These are phyloP conservation scores for Bocquillonia castaneifolia DNA, from an alignment of 441 rosid genomes.

Conservation along the genomic window DNA sequence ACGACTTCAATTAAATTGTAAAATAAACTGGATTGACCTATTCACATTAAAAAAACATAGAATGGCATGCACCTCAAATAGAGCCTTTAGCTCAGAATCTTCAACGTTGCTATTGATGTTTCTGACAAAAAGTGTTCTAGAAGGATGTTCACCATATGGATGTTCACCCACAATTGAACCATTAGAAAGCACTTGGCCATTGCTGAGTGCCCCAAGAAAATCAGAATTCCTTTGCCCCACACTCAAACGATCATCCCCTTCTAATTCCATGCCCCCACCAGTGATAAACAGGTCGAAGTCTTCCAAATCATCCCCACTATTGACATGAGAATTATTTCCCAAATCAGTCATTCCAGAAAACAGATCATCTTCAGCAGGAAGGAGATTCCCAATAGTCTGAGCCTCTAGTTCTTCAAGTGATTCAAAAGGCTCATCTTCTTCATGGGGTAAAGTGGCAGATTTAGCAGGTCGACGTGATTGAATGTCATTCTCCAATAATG, in stretches of 20 bases:
- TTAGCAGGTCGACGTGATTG: conserved; percentile 38
- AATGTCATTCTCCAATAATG: conserved; percentile 33
- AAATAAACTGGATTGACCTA: neutral
- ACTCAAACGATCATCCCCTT: conserved; percentile 34
- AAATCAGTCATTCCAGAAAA: conserved; percentile 60
- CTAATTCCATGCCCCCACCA: conserved; percentile 77
- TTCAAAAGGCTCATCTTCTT: conserved; percentile 49
- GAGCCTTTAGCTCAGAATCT: conserved; percentile 52
- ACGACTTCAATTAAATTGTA: conserved; percentile 12
- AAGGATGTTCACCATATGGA: conserved; percentile 47
- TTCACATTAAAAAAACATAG: neutral
- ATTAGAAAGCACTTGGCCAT: conserved; percentile 26
- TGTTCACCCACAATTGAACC: conserved; percentile 40
- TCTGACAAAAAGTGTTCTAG: conserved; percentile 59
- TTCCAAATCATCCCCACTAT: conserved; percentile 41
- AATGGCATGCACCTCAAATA: conserved; percentile 45
- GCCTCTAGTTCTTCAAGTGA: conserved; percentile 73
- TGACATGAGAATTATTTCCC: conserved; percentile 23
- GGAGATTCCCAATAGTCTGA: conserved; percentile 72
- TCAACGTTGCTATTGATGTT: conserved; percentile 54
- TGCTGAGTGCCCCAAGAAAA: conserved; percentile 22
- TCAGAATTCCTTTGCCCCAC: conserved; percentile 28
- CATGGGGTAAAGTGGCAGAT: conserved; percentile 30
- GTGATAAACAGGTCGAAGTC: conserved; percentile 66
- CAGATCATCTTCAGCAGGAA: conserved; percentile 69